A percentile compares a stretch with the other conserved stretches of the same genome.
Evolutionary conservation across 2,329 filamentous ascomycete genomes (phyloP).

Genomic region (Berkeleyomyces rouxiae): DNA sequence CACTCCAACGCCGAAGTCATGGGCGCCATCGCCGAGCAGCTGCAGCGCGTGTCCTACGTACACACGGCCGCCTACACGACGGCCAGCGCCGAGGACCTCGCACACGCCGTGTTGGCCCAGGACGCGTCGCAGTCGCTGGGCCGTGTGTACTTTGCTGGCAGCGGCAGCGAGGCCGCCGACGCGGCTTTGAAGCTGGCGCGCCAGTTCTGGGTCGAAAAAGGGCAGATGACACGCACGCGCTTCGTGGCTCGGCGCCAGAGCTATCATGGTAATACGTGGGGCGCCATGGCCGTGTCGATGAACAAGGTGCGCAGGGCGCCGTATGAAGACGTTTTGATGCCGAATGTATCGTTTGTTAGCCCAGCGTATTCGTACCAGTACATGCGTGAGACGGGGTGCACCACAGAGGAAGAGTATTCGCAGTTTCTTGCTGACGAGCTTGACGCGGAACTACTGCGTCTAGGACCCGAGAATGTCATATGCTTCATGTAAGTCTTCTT

Average conservation of each 20-base stretch:
- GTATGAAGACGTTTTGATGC: slow-evolving; percentile 19
- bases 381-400: slow-evolving; percentile 16
- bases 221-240: slow-evolving; percentile 21
- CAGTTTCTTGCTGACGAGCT: slow-evolving; percentile 26
- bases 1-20: slow-evolving; percentile 40
- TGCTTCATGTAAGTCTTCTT: neutral
- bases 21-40: slow-evolving; percentile 36
- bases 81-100: slow-evolving; percentile 19
- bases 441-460: slow-evolving; percentile 28
- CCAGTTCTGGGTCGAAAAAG: slow-evolving; percentile 29
- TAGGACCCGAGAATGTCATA: slow-evolving; percentile 30
- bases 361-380: slow-evolving; percentile 15
- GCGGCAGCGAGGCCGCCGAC: slow-evolving; percentile 25
- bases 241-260: slow-evolving; percentile 29
- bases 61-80: slow-evolving; percentile 19
- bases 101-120: slow-evolving; percentile 17
- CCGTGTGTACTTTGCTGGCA: slow-evolving; percentile 14
- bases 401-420: slow-evolving; percentile 26
- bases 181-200: slow-evolving; percentile 31
- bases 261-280: slow-evolving; percentile 36
- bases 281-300: slow-evolving; percentile 25
- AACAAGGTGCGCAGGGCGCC: slow-evolving; percentile 18
- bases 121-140: slow-evolving; percentile 15
- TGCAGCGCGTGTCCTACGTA: slow-evolving; percentile 24
- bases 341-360: neutral